Evolutionary conservation across 2,329 filamentous ascomycete genomes (phyloP), one percentile per base, ranked within the genome.

Genomic region (Aspergillus niger): DNA sequence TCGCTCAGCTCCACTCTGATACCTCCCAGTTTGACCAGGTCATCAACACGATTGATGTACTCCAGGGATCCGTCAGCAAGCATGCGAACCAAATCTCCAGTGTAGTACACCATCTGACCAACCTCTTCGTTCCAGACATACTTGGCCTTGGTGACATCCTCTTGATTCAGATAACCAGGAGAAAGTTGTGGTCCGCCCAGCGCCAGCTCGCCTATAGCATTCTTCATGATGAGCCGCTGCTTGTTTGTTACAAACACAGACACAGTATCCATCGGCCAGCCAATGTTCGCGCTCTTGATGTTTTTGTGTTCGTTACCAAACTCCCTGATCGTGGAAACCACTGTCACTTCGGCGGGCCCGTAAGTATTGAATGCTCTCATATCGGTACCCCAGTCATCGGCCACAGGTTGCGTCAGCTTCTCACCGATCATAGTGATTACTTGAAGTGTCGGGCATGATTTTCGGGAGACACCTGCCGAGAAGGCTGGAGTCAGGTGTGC

Each of bases 361-460:
- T 79, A 80, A 1, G 72, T 71, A 57, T 79, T 78, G 61, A 70
- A 74, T 1, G 73, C 68, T n/a, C 69, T 61, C 59, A 76, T 73
- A 53, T 74, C 55, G 6, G 67, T 67, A 13, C 72, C 72, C 78
- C 78, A 80, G 39, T 74, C 72, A 56, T 76, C 72, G 8, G 72
- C 72, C 17, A 76, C 72, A 55, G 56, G 32, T 41, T 70, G 70
- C 3, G 72, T 68, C 39, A 76, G 49, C 55, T 71, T 74, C 56
- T 76, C 74, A 20, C 74, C 74, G 20, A 74, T 74, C 67, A 74
- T 73, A 10, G 72, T 74, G 5, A 76, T 64, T 8, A 75, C 70
- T 22, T 74, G 61, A 10, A 76, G 63, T 0, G 69, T 74, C 24
- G 68, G 59, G 58, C 70, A 72, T n/a, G 55, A 53, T 26, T 70